A percentile compares a stretch with the other conserved stretches of the same genome.
Evolutionary conservation across 106 monocot species (phyloP).

Genomic region (Vanilla planifolia): DNA sequence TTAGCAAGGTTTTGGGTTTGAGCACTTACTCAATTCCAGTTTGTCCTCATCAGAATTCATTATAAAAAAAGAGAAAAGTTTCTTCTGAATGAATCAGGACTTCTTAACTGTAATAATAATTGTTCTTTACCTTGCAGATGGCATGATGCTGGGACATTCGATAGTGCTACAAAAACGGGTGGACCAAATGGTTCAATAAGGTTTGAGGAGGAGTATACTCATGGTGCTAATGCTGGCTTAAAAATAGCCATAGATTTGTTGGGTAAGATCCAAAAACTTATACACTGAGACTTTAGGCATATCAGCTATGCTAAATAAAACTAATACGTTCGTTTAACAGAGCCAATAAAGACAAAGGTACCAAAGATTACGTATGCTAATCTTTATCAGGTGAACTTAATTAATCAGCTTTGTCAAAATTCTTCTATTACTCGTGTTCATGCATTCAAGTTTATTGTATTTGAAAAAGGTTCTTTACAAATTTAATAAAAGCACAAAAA

Average conservation of each 20-base stretch:
- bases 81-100: no score
- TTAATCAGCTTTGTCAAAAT: neutral
- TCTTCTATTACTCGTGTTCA: neutral
- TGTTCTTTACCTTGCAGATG: conserved; percentile 23
- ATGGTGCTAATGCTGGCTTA: conserved; percentile 69
- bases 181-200: conserved; percentile 81
- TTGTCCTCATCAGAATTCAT: no score
- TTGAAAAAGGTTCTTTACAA: no score
- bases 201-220: conserved; percentile 50
- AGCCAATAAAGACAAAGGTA: conserved; percentile 70
- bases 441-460: no score
- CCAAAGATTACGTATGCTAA: conserved; percentile 90
- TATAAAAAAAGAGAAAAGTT: no score
- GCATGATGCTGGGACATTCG: conserved; percentile 68
- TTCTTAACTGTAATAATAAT: no score
- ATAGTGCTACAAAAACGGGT: conserved; percentile 48
- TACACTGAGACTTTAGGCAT: neutral
- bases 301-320: neutral
- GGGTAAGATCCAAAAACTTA: conserved; percentile 14
- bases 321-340: conserved; percentile 19
- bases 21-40: no score
- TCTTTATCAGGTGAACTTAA: conserved; percentile 68
- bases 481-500: no score
- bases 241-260: conserved; percentile 58
- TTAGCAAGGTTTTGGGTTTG: no score